phyloP scores from a whole-genome alignment of 192 early-diverging fungal genomes.

The Gamsiella multidivaricata region DNA sequence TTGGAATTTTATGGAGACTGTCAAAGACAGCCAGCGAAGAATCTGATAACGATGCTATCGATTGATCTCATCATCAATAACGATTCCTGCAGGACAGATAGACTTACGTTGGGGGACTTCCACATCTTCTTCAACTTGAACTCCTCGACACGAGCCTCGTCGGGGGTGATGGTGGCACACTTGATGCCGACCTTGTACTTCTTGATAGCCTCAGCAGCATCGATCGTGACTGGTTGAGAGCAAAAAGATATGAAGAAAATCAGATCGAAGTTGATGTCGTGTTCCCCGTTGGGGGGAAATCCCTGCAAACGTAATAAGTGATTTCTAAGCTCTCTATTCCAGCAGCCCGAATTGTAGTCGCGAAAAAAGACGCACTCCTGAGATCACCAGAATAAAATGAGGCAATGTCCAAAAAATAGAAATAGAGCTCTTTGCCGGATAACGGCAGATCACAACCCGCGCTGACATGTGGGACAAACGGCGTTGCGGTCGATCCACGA shows the following conservation, averaged over 20 bases:
- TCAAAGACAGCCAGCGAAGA: neutral
- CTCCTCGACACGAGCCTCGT: constrained; percentile 93
- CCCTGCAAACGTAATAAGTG: no score
- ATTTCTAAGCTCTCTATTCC: no score
- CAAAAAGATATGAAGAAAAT: neutral
- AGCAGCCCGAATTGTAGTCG: no score
- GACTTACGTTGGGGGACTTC: constrained; percentile 87
- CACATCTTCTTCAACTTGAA: constrained; percentile 97
- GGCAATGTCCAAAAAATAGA: no score
- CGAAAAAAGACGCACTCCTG: no score
- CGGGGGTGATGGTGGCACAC: constrained; percentile 98
- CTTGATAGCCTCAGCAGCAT: constrained; percentile 93
- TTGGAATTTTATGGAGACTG: constrained; percentile 4
- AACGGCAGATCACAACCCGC: no score
- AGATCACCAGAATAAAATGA: no score
- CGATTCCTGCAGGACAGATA: neutral
- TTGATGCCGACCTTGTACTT: constrained; percentile 99
- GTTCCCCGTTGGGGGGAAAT: no score
- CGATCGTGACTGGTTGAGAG: constrained; percentile 76
- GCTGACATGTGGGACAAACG: no score
- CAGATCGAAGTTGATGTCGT: neutral
- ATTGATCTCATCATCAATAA: neutral
- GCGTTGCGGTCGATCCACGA: neutral
- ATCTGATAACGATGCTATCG: neutral
- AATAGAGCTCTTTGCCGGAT: no score